Conservation (phyloP, 2,329 filamentous ascomycete genomes). For the Amauroascus niger region DNA sequence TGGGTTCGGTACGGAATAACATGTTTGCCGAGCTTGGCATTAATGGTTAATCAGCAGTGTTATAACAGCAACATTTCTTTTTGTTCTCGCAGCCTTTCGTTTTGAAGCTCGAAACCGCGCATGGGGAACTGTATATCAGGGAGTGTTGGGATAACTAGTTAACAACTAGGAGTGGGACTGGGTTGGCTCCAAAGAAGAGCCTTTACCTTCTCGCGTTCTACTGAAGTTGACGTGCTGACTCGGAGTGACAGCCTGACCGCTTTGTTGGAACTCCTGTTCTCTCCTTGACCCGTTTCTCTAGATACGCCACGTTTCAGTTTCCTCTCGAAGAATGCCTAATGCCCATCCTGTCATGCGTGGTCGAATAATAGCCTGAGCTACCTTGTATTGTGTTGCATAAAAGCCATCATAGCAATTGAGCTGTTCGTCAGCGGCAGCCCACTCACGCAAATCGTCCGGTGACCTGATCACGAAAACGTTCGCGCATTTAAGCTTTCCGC, state of each 20-base stretch:
- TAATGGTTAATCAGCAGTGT: too few species aligned
- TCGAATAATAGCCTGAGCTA: constrained; percentile 3
- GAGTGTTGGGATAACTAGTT: background rate
- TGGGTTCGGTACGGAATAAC: background rate
- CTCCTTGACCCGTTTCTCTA: background rate
- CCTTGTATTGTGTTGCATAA: background rate
- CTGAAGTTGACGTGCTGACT: background rate
- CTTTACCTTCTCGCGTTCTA: background rate
- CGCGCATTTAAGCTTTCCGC: background rate
- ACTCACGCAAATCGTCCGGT: background rate
- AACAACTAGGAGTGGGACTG: background rate
- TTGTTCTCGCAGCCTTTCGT: too few species aligned
- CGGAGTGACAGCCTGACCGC: background rate
- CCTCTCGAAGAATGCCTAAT: background rate
- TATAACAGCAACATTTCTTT: too few species aligned
- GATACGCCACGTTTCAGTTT: constrained; percentile 10
- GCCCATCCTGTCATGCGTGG: background rate
- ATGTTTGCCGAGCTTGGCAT: background rate
- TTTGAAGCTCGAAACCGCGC: background rate
- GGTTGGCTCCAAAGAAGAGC: background rate
- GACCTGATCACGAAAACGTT: constrained; percentile 1
- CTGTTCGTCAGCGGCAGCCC: background rate
- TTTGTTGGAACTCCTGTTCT: background rate
- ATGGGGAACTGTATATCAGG: background rate
- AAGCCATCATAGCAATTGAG: background rate